phyloP scores from a whole-genome alignment of 139 green algal genomes.

The Parachlorella kessleri region DNA sequence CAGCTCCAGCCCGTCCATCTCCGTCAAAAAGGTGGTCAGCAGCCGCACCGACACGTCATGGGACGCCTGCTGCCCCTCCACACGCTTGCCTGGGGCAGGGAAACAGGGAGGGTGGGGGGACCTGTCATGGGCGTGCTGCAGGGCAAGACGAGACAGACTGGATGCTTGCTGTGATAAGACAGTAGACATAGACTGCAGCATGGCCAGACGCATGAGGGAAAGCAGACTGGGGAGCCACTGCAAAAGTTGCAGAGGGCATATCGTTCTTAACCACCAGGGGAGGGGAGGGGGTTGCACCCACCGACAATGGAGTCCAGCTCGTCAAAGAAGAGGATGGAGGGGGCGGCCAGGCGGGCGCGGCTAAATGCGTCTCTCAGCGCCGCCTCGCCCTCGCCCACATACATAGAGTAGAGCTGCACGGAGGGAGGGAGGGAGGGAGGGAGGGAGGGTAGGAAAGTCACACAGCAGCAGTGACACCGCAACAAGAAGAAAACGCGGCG shows the following conservation, averaged over 20 bases:
- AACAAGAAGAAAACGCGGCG: no score
- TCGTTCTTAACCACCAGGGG: no score
- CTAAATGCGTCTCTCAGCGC: slow-evolving; percentile 73
- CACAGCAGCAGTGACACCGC: no score
- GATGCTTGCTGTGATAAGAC: no score
- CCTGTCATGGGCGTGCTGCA: no score
- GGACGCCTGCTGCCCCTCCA: background rate
- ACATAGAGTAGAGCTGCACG: slow-evolving; percentile 83
- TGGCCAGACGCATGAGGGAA: no score
- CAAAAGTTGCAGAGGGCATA: no score
- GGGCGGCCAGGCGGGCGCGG: slow-evolving; percentile 67
- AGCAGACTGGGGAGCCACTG: no score
- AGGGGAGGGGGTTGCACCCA: no score
- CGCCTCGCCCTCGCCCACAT: slow-evolving; percentile 88
- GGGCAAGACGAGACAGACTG: no score
- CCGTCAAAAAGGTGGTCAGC: slow-evolving; percentile 82
- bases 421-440: background rate
- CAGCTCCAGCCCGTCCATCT: slow-evolving; percentile 84
- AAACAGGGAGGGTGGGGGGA: no score
- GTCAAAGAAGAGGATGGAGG: slow-evolving; percentile 88
- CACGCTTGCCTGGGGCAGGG: background rate
- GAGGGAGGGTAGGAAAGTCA: background rate
- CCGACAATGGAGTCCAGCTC: slow-evolving; percentile 84
- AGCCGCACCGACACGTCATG: slow-evolving; percentile 43
- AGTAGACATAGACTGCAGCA: no score